phyloP scores from a whole-genome alignment of 192 early-diverging fungal species.

The Bifiguratus adelaidae region DNA sequence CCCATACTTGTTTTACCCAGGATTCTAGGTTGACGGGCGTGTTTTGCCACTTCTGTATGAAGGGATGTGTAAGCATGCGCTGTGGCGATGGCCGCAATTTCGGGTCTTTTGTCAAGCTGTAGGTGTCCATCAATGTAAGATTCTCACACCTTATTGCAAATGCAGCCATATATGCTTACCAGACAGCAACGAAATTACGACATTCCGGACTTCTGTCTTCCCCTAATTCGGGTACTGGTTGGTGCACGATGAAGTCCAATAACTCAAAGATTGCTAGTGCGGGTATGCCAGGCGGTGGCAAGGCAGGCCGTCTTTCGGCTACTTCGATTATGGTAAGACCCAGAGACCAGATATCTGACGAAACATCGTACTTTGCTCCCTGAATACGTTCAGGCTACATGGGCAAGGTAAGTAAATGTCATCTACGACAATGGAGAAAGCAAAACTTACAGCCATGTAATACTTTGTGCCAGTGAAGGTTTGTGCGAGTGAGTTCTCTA shows the following conservation, averaged over 20 bases:
- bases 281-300: slow-evolving; percentile 48
- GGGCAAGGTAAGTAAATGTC: background rate
- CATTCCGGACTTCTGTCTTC: slow-evolving; percentile 48
- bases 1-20: slow-evolving; percentile 24
- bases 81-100: slow-evolving; percentile 51
- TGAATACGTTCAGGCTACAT: slow-evolving; percentile 90
- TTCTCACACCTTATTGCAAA: background rate
- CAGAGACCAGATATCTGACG: slow-evolving; percentile 95
- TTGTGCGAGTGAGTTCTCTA: slow-evolving; percentile 79
- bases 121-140: background rate
- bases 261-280: slow-evolving; percentile 84
- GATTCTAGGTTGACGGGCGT: slow-evolving; percentile 48
- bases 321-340: slow-evolving; percentile 91
- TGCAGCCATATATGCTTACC: slow-evolving; percentile 41
- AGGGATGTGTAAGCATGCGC: slow-evolving; percentile 57
- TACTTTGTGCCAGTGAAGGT: slow-evolving; percentile 96
- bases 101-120: slow-evolving; percentile 68
- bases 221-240: slow-evolving; percentile 61
- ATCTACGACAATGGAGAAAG: background rate
- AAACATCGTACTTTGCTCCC: slow-evolving; percentile 77
- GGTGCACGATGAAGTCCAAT: slow-evolving; percentile 84
- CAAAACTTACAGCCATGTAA: slow-evolving; percentile 80
- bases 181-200: slow-evolving; percentile 59
- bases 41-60: slow-evolving; percentile 47
- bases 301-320: slow-evolving; percentile 86